Evolutionary conservation across 106 monocot genomes (phyloP).

Genomic region (Dendrobium officinale): DNA sequence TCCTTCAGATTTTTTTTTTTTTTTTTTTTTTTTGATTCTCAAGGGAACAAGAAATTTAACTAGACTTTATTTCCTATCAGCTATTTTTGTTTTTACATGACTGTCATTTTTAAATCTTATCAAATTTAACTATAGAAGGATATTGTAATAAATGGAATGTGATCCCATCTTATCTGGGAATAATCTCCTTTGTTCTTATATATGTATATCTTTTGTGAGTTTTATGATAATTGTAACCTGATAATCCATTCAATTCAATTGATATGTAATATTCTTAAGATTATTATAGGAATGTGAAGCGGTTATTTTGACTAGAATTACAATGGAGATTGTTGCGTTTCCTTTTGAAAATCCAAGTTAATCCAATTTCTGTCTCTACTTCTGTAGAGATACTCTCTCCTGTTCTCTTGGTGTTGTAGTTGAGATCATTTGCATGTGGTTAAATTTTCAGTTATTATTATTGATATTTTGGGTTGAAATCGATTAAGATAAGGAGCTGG

Average conservation of each 20-base stretch:
- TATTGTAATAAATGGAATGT: background rate
- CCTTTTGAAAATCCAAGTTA: too few relatives aligned
- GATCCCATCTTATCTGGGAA: background rate
- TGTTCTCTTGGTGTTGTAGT: too few relatives aligned
- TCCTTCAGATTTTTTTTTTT: background rate
- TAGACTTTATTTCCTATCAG: background rate
- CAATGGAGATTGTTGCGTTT: too few relatives aligned
- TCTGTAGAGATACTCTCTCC: too few relatives aligned
- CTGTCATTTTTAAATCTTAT: background rate
- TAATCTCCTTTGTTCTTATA: too few relatives aligned
- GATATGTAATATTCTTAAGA: background rate
- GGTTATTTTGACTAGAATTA: too few relatives aligned
- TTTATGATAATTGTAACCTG: background rate
- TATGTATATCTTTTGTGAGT: too few relatives aligned
- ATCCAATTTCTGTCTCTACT: too few relatives aligned
- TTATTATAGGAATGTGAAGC: too few relatives aligned
- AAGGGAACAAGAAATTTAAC: background rate
- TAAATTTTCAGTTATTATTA: background rate
- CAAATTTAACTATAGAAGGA: too few relatives aligned
- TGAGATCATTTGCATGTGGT: too few relatives aligned
- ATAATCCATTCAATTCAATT: background rate
- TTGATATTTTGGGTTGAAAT: background rate
- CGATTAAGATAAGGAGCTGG: background rate
- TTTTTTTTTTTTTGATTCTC: background rate
- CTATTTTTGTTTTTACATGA: background rate